Evolutionary conservation across 2,329 filamentous ascomycete species (phyloP), one percentile per base, ranked within the genome.

Genomic region (Sclerotinia glacialis): DNA sequence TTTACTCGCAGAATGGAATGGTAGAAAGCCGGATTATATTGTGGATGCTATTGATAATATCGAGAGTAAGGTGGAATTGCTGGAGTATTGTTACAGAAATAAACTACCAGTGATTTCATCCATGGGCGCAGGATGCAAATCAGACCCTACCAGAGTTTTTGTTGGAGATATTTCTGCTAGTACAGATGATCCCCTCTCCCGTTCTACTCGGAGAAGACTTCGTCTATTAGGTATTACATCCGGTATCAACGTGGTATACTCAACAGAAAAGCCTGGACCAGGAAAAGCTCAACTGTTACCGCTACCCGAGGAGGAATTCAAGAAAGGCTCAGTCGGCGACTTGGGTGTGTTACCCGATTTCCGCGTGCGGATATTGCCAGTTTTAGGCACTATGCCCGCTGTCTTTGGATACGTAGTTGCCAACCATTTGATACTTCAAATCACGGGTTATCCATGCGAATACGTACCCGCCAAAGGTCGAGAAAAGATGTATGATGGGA

Each of bases 31-130:
- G 1, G 89, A 94, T 73, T 99, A 89, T 74, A 87, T 99, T n/a
- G 86, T 99, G 46, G 95, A 99, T 78, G 96, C 94, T 28, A 99
- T 99, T 71, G 95, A 99, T 78, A 98, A 99, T 76, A 98, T 99
- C 69, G 92, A 97, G 62, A 96, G 92, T 64, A 99, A 99, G 80
- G 94, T 99, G 3, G 90, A 89, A 23, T 81, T 99, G 65, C 82
- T 99, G 50, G 88, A 92, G 74, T 96, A 96, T 79, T 99, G 95
- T 79, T 84, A 93, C 76, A 85, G 88, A 68, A 85, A 92, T 75
- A 82, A 84, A 1, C 81, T 98, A 34, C 89, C 87, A 0, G 92
- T 99, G 37, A 93, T 99, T 69, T 95, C 92, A 21, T 91, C 92
- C 42, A 98, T 98, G 93, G 95, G 95, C 0, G 95, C 95, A 0